Conservation (phyloP, 345 rosid species). For the Murraya paniculata region DNA sequence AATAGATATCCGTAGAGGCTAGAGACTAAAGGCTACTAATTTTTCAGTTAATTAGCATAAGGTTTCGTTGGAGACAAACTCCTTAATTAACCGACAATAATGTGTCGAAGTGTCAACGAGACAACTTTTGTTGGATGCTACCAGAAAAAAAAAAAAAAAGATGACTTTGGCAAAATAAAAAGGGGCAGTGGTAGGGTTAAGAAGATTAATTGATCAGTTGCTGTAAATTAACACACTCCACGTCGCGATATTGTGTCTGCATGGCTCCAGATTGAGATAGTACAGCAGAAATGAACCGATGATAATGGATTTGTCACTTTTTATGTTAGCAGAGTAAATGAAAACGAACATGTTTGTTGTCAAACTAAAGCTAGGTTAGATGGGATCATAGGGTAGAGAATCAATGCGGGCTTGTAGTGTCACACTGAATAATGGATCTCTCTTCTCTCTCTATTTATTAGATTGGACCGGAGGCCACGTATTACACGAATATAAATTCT, state of each 20-base stretch:
- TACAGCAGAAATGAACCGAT: not conserved
- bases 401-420: not conserved
- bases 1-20: not conserved
- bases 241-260: not conserved
- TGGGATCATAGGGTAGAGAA: not conserved
- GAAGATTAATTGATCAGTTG: too few relatives aligned
- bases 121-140: not conserved
- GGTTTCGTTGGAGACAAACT: not conserved
- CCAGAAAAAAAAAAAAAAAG: too few relatives aligned
- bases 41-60: not conserved
- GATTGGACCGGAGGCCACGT: not conserved
- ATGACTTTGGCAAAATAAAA: too few relatives aligned
- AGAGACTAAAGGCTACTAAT: not conserved
- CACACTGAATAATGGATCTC: not conserved
- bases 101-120: not conserved
- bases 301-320: slow-evolving; percentile 1
- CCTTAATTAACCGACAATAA: not conserved
- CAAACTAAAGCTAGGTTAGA: not conserved
- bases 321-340: not conserved
- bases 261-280: too few relatives aligned
- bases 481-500: too few relatives aligned
- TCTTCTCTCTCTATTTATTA: not conserved
- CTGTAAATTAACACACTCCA: not conserved
- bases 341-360: not conserved
- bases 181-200: too few relatives aligned